Evolutionary conservation across 495 filamentous ascomycete species (phyloP), one percentile per base, ranked within the genome.

Genomic region (Delitschia confertaspora): DNA sequence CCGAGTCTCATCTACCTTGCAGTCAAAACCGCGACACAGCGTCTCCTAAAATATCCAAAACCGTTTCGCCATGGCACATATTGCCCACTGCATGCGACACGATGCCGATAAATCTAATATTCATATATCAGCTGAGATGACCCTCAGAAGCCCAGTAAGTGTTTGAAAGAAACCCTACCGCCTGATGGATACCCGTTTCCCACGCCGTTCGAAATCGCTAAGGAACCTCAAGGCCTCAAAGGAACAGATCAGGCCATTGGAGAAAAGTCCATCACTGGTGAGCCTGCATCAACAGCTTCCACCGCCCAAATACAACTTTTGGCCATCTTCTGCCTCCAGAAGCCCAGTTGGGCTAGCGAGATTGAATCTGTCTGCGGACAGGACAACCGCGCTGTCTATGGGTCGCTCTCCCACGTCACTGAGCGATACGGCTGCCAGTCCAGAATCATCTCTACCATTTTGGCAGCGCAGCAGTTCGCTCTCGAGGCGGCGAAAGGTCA

Each of bases 401-500:
- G 49, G 45, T 14, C 58, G 58, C 33, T 61, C 58, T 6, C 39
- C 51, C 3, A 58, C 58, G 16, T 59, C 58, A 5, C 36, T 61
- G 33, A 58, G 55, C 47, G 58, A 61, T 31, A 61, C 58, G 30
- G 49, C 56, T 21, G 44, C 46, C 6, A 16, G 18, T 31, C 35
- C 46, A 17, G 51, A 51, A 25, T 42, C n/a, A n/a, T n/a, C 21
- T 19, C 37, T 45, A 13, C 47, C 47, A 11, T 53, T 53, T 18
- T 48, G 46, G 47, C 48, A 52, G 7, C 49, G 55, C 21, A 50
- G 47, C 16, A 51, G 58, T n/a, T 61, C 58, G 5, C 40, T 61
- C 2, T 56, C 58, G 32, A 67, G 73, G 46, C 62, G 76, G 47
- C 65, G 78, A 56, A 83, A 83, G 51, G 64, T 74, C 50, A 79